A percentile compares a stretch with the other conserved stretches of the same genome.
These are phyloP conservation scores for Aphanomyces astaci DNA, from an alignment of 352 stramenopile genomes.

Conservation along the genomic window DNA sequence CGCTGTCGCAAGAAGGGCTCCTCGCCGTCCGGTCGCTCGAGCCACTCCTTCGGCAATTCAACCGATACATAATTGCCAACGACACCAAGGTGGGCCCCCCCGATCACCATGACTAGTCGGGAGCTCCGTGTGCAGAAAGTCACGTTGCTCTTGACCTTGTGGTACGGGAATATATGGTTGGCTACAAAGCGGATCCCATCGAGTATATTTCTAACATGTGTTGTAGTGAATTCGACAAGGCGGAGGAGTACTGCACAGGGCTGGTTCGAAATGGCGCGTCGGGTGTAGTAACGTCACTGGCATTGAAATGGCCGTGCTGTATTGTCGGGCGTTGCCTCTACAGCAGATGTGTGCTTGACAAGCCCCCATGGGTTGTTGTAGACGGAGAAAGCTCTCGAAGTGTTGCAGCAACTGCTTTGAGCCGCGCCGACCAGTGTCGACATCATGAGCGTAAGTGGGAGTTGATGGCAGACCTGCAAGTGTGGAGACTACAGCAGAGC, in stretches of 20 bases:
- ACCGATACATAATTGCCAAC: slow-evolving; percentile 42
- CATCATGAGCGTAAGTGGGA: slow-evolving; percentile 58
- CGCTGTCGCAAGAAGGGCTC: not conserved
- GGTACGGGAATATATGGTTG: slow-evolving; percentile 48
- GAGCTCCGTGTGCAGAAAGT: slow-evolving; percentile 58
- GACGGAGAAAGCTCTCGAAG: slow-evolving; percentile 39
- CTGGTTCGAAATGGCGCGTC: slow-evolving; percentile 22
- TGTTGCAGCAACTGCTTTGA: slow-evolving; percentile 50
- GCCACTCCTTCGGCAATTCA: slow-evolving; percentile 43
- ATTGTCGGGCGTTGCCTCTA: slow-evolving; percentile 48
- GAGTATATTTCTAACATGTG: not conserved
- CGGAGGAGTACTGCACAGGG: not conserved
- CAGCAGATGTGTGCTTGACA: too few relatives aligned
- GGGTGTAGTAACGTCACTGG: slow-evolving; percentile 44
- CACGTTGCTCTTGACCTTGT: slow-evolving; percentile 51
- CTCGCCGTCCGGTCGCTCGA: slow-evolving; percentile 32
- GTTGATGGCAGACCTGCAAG: slow-evolving; percentile 60
- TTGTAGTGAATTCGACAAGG: not conserved
- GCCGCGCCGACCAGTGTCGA: slow-evolving; percentile 62
- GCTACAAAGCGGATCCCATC: not conserved
- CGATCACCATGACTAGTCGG: slow-evolving; percentile 41
- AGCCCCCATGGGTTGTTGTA: too few relatives aligned
- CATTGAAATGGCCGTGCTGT: slow-evolving; percentile 53
- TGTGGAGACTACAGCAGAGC: slow-evolving; percentile 44
- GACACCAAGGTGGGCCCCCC: slow-evolving; percentile 42